Conservation (phyloP, 2,329 filamentous ascomycete genomes). For the Trichoderma citrinoviride region DNA sequence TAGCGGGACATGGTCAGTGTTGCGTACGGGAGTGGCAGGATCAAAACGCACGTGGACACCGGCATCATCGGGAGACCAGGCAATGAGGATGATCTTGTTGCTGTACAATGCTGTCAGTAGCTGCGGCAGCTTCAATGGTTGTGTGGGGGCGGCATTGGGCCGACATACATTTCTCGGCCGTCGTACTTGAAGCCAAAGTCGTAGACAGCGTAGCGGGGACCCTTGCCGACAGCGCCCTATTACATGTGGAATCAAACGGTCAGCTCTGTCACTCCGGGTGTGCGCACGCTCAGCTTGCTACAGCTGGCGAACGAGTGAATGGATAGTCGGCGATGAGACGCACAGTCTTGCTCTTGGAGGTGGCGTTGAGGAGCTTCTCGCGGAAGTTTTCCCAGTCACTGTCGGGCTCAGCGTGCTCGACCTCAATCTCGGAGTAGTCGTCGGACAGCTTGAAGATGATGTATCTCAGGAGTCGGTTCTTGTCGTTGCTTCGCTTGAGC, state of each 20-base stretch:
- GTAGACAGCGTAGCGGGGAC: constrained; percentile 80
- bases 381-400: constrained; percentile 71
- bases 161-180: constrained; percentile 67
- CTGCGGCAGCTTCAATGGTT: not conserved
- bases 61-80: constrained; percentile 80
- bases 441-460: constrained; percentile 87
- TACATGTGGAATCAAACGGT: not conserved
- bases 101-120: constrained; percentile 39
- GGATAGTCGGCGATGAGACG: constrained; percentile 29
- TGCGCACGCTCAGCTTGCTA: not conserved
- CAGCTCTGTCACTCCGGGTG: not conserved
- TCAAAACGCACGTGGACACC: constrained; percentile 63
- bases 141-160: not conserved
- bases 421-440: constrained; percentile 76
- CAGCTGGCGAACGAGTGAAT: too few species aligned
- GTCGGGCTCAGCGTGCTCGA: constrained; percentile 68
- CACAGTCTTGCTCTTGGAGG: constrained; percentile 68
- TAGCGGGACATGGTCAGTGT: not conserved
- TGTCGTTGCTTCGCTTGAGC: constrained; percentile 22
- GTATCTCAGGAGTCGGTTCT: constrained; percentile 59
- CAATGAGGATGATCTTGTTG: constrained; percentile 77
- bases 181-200: constrained; percentile 75
- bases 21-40: not conserved
- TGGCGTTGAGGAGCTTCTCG: constrained; percentile 70
- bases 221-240: constrained; percentile 60